Evolutionary conservation across 371 early-diverging fungal genomes (phyloP), one percentile per base, ranked within the genome.

Genomic region (Lichtheimia hyalospora): DNA sequence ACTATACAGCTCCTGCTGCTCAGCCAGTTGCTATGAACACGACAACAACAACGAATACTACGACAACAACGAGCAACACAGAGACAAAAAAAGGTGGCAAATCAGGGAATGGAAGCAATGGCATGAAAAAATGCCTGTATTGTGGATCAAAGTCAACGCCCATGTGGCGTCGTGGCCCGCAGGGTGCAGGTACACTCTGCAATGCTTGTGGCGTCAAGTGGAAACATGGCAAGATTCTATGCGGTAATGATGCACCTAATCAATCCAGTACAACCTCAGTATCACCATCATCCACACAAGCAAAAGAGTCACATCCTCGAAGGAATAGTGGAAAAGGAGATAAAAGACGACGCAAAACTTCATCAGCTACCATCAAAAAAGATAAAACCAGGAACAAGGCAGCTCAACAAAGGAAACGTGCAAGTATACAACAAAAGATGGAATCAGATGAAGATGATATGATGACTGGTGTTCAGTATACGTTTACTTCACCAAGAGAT

Each of bases 191-290:
- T 20, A 84, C 91, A 5, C 81, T 95, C 18, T 95, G 95, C 73
- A 95, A 95, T 71, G 89, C 92, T 0, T 95, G 96, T 71, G 95
- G 95, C 27, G 90, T 96, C 14, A 94, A 95, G 69, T 93, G 93
- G 89, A 89, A 87, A 50, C 83, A 87, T 42, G 87, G 89, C 49
- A 87, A 89, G 60, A 86, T 89, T 15, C 59, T 85, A 15, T 73
- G 73, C 27, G 74, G 70, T 42, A 49, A 60, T 24, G 58, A 57
- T 57, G 34, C 46, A 15, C 24, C 52, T 8, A 21, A 25, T 15
- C 15, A 23, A 15, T 0, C 15, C 52, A 50, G 7, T 13, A 44
- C 27, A 10, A 6, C 46, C 16, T 21, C 10, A 16, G 5, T 16
- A 46, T 18, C 46, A 46, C 7, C 46, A 46, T 5, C 46, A 46